Conservation (phyloP, 2,329 filamentous ascomycete genomes). For the Fusarium tanahbumbuense region DNA sequence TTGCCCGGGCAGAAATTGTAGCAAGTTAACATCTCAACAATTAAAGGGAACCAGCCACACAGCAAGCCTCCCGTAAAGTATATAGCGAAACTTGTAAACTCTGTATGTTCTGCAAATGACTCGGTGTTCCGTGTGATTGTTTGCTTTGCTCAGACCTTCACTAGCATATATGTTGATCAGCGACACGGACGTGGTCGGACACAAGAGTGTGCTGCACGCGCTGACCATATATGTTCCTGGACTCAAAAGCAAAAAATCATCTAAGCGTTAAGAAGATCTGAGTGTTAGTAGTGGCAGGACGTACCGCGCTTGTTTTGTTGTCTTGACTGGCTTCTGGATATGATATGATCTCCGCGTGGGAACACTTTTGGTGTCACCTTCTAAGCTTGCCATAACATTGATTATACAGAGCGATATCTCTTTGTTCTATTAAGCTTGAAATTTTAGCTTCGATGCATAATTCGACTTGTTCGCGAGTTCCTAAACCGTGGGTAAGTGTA, state of each 20-base stretch:
- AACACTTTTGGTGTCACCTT: neutral
- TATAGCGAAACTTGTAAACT: neutral
- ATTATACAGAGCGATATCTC: neutral
- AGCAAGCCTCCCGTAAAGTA: neutral
- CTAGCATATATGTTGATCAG: neutral
- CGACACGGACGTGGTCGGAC: neutral
- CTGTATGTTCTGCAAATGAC: neutral
- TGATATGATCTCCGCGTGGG: neutral
- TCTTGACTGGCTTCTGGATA: neutral
- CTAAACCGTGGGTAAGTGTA: too few relatives aligned
- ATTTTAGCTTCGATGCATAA: neutral
- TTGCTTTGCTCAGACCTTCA: neutral
- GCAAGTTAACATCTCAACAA: neutral
- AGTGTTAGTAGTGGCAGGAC: neutral
- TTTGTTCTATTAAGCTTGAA: rapidly evolving
- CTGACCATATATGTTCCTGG: neutral
- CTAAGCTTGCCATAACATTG: neutral
- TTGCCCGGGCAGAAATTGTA: neutral
- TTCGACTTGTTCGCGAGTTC: neutral
- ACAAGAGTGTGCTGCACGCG: neutral
- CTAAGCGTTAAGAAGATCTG: neutral
- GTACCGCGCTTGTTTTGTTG: neutral
- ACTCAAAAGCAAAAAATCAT: too few relatives aligned
- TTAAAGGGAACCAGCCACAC: too few relatives aligned
- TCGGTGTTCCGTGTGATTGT: neutral